phyloP scores from a whole-genome alignment of 1,284 basidiomycete species.

The Rhodotorula sp. region DNA sequence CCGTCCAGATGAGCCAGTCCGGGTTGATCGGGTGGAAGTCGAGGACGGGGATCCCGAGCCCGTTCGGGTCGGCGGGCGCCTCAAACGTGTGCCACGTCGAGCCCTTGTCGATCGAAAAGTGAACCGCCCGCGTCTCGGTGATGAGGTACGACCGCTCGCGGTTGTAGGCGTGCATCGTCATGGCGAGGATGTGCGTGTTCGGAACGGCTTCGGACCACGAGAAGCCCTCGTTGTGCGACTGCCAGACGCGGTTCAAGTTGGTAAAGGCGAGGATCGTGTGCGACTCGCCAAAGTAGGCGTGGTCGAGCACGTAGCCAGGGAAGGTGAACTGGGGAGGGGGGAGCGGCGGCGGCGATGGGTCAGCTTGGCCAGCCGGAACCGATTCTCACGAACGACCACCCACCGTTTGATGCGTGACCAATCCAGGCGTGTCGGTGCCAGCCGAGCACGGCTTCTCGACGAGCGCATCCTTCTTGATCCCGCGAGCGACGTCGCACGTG shows the following conservation, averaged over 20 bases:
- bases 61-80: conserved; percentile 73
- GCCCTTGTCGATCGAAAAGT: conserved; percentile 78
- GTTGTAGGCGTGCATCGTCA: conserved; percentile 80
- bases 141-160: conserved; percentile 85
- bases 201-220: conserved; percentile 66
- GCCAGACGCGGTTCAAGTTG: conserved; percentile 76
- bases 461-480: conserved; percentile 65
- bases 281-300: conserved; percentile 79
- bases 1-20: conserved; percentile 88
- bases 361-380: neutral
- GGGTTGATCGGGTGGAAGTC: conserved; percentile 81
- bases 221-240: conserved; percentile 92
- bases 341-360: neutral
- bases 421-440: conserved; percentile 49
- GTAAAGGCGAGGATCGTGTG: conserved; percentile 81
- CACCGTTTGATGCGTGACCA: conserved; percentile 45
- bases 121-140: conserved; percentile 65
- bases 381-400: neutral
- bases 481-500: conserved; percentile 65
- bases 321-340: conserved; percentile 63
- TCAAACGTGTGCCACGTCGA: conserved; percentile 64
- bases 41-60: conserved; percentile 71
- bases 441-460: conserved; percentile 70
- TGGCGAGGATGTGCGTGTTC: conserved; percentile 58
- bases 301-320: conserved; percentile 65